phyloP scores from a whole-genome alignment of 257 asterid genomes.

The Penstemon newberryi region DNA sequence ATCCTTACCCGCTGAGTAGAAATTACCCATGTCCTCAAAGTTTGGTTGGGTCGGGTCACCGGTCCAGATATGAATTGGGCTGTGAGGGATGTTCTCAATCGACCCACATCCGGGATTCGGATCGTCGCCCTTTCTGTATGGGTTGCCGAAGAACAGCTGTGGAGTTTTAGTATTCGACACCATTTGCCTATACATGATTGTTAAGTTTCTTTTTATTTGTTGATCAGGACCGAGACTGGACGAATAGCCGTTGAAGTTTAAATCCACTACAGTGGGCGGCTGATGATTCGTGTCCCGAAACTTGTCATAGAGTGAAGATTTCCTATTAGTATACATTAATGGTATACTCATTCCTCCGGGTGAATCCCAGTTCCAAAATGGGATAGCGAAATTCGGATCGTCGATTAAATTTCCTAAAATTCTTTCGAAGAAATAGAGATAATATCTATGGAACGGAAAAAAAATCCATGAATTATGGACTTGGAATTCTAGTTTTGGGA shows the following conservation, averaged over 20 bases:
- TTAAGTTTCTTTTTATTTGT: slow-evolving; percentile 42
- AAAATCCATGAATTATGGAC: slow-evolving; percentile 79
- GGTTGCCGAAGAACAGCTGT: slow-evolving; percentile 57
- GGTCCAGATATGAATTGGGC: slow-evolving; percentile 70
- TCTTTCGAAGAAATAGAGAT: slow-evolving; percentile 71
- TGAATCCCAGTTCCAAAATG: slow-evolving; percentile 82
- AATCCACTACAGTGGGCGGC: slow-evolving; percentile 60
- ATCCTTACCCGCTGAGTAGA: slow-evolving; percentile 81
- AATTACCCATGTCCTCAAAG: slow-evolving; percentile 72
- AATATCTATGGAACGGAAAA: slow-evolving; percentile 69
- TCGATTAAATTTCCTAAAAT: slow-evolving; percentile 61
- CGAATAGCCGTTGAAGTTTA: slow-evolving; percentile 51
- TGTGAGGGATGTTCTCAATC: slow-evolving; percentile 71
- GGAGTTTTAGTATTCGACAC: slow-evolving; percentile 61
- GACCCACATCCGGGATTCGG: slow-evolving; percentile 69
- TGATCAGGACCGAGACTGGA: slow-evolving; percentile 22
- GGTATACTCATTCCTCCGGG: slow-evolving; percentile 72
- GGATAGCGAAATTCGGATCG: slow-evolving; percentile 72
- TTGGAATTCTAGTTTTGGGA: slow-evolving; percentile 74
- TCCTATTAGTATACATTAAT: slow-evolving; percentile 41
- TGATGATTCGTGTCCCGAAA: slow-evolving; percentile 64
- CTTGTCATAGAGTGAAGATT: slow-evolving; percentile 51
- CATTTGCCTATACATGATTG: slow-evolving; percentile 77
- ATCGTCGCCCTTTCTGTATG: slow-evolving; percentile 61
- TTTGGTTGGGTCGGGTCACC: slow-evolving; percentile 71